Base-by-base conservation (phyloP, 1,284 basidiomycete species). In the Pseudozyma pruni region DNA sequence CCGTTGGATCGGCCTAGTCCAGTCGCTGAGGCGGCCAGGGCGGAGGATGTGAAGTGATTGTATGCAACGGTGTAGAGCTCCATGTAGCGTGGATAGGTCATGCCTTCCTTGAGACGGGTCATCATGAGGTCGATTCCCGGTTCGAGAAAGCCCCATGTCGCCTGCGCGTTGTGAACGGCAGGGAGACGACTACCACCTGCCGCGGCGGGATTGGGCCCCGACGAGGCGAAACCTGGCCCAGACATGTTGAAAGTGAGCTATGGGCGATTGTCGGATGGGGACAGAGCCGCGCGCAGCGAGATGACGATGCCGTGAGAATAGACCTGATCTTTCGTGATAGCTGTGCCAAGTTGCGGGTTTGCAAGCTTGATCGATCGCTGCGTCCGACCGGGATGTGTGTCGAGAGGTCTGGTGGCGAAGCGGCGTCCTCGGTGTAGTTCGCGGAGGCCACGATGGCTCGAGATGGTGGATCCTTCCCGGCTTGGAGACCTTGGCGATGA, bases 1-100 rank as follows among this genome's bases (percentile, higher is more conserved):
- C 60, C 47, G 22, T 50, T 29, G 16, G 73, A 56, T n/a, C 62
- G 56, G 49, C 74, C 69, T 16, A 73, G 71, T 14, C 39, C 47
- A n/a, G 49, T 56, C 14, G 58, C 48, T 13, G 53, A 53, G 17
- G 63, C 63, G 53, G 77, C 89, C 88, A 93, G 90, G 80, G 90
- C 89, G n/a, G 89, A 91, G 22, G 89, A 91, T 20, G 93, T 97
- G 83, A 94, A 97, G 82, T 94, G 97, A 85, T 98, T 95, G 87
- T 98, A 97, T 9, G 92, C 91, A 38, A 93, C 90, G 39, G 83
- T 84, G 84, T 96, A 97, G 52, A 95, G 87, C 77, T 89, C 88
- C 86, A 95, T 94, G 85, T 97, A 97, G 81, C 91, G 92, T 56
- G 89, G 88, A 85, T 93, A 94, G 25, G 91, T 91, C 81, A 98